Conservation (phyloP, 768 basidiomycete species). For the Boletus patriciae region DNA sequence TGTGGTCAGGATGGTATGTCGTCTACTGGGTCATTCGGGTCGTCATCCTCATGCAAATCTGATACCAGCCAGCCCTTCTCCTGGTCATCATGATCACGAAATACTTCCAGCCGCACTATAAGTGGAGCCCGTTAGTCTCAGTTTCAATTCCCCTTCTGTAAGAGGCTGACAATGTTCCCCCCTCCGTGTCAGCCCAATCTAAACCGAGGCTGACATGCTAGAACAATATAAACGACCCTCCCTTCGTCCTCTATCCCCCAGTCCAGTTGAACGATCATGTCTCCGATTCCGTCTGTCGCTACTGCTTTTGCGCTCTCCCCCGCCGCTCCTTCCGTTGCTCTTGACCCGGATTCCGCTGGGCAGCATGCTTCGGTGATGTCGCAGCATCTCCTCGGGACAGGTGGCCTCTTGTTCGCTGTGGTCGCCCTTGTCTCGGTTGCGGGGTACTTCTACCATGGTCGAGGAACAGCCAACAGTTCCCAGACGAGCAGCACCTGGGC, state of each 20-base stretch:
- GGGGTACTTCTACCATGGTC: constrained; percentile 18
- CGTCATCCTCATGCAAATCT: neutral
- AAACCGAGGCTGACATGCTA: constrained; percentile 10
- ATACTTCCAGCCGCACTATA: neutral
- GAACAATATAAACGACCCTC: constrained; percentile 5
- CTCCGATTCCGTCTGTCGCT: constrained; percentile 16
- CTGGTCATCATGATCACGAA: neutral
- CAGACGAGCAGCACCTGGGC: constrained; percentile 5
- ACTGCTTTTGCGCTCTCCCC: constrained; percentile 2
- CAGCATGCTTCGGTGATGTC: neutral
- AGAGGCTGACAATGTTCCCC: constrained; percentile 11
- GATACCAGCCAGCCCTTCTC: neutral
- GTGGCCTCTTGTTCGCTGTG: constrained; percentile 16
- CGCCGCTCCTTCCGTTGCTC: constrained; percentile 1
- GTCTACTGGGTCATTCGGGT: neutral
- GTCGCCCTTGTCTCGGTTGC: constrained; percentile 14
- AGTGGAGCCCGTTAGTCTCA: neutral
- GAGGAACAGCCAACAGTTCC: neutral
- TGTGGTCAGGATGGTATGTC: neutral
- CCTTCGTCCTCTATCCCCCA: neutral
- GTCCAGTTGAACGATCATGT: constrained; percentile 14
- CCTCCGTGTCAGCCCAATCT: constrained; percentile 1
- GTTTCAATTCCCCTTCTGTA: neutral
- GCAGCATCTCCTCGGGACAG: constrained; percentile 6
- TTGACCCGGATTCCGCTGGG: neutral